These are phyloP conservation scores for Yarrowia galli DNA, from an alignment of 1,139 yeast genomes.

Conservation along the genomic window DNA sequence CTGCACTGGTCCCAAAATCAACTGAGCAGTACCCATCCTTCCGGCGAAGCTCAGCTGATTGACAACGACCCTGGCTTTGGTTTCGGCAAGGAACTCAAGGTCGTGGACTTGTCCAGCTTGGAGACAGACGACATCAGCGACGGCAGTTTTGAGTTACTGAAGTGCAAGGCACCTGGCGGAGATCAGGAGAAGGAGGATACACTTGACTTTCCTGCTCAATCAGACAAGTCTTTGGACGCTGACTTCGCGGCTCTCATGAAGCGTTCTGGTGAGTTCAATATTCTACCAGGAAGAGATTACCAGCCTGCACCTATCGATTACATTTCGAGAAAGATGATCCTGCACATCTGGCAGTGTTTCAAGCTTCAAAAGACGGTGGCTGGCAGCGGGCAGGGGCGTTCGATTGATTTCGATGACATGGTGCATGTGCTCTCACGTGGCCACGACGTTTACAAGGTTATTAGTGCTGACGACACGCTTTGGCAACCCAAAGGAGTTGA, in stretches of 20 bases:
- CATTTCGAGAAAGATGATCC: conserved; percentile 3
- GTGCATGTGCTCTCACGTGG: conserved; percentile 9
- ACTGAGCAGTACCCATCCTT: background rate
- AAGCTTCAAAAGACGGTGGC: background rate
- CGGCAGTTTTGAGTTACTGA: background rate
- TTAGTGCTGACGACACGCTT: background rate
- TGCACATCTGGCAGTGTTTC: conserved; percentile 26
- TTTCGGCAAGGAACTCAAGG: background rate
- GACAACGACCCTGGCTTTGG: background rate
- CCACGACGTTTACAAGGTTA: conserved; percentile 14
- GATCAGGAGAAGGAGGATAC: background rate
- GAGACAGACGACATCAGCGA: background rate
- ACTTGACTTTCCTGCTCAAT: background rate
- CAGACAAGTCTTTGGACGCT: background rate
- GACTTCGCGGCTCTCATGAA: conserved; percentile 2
- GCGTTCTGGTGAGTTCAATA: background rate
- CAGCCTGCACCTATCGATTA: background rate
- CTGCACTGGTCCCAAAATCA: background rate
- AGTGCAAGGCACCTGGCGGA: background rate
- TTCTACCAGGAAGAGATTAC: background rate
- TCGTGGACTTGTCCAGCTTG: conserved; percentile 8
- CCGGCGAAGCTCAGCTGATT: background rate
- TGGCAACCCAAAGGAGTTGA: background rate
- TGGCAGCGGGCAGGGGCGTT: background rate
- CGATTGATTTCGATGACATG: background rate